Evolutionary conservation across 805 yeast genomes (phyloP).

Genomic region (Candida succiphila): DNA sequence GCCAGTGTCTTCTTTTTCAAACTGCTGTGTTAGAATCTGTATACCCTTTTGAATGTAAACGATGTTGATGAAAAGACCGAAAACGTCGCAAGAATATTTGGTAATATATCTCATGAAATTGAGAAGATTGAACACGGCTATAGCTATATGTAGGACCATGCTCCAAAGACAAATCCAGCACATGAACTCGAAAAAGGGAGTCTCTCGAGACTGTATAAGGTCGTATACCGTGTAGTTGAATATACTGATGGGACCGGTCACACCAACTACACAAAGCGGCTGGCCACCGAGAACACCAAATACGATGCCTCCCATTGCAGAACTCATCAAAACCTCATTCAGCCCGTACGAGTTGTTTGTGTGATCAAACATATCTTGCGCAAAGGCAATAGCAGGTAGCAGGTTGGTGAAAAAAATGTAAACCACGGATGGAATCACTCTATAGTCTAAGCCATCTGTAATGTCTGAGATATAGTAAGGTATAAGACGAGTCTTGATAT

Average conservation of each 20-base stretch:
- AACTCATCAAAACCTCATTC: constrained; percentile 75
- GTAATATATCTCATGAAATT: constrained; percentile 63
- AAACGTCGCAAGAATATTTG: constrained; percentile 80
- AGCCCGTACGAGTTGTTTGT: constrained; percentile 84
- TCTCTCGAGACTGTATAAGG: constrained; percentile 43
- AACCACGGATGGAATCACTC: constrained; percentile 78
- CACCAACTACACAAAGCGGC: constrained; percentile 93
- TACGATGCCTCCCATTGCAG: constrained; percentile 82
- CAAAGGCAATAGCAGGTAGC: constrained; percentile 90
- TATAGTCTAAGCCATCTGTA: constrained; percentile 72
- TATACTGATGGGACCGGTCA: constrained; percentile 90
- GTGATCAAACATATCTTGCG: constrained; percentile 93
- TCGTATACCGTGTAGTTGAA: constrained; percentile 87
- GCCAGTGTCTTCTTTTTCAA: constrained; percentile 28
- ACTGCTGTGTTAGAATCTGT: constrained; percentile 69
- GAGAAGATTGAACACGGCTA: constrained; percentile 64
- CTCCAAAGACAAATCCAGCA: constrained; percentile 94
- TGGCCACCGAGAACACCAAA: constrained; percentile 85
- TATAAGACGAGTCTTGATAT: constrained; percentile 33
- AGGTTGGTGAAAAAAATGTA: constrained; percentile 85
- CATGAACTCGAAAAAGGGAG: constrained; percentile 78
- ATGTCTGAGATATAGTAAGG: constrained; percentile 76
- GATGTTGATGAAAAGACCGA: constrained; percentile 83
- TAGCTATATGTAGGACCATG: constrained; percentile 64
- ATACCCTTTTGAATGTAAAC: constrained; percentile 88